A percentile compares a stretch with the other conserved stretches of the same genome.
These are phyloP conservation scores for Pythium brachiatum DNA, from an alignment of 352 stramenopile genomes.

Conservation along the genomic window DNA sequence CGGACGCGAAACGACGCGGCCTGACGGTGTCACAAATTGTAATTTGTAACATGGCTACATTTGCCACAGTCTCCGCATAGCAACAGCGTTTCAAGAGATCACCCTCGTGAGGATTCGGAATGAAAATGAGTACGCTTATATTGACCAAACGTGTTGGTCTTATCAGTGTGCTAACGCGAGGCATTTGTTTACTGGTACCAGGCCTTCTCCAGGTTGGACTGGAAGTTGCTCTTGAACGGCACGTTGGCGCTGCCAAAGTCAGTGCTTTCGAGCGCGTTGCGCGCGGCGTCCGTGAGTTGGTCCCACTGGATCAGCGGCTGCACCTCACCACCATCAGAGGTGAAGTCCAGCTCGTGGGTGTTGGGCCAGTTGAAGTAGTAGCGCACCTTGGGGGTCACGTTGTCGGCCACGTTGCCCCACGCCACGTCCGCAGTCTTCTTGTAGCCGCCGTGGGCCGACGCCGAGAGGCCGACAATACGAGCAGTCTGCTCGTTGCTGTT, in stretches of 20 bases:
- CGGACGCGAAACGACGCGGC: no score
- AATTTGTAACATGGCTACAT: no score
- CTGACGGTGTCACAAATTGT: no score
- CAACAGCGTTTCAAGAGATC: background rate
- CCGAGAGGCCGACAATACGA: slow-evolving; percentile 9
- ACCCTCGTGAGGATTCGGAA: no score
- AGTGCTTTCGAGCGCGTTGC: slow-evolving; percentile 22
- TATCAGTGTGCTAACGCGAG: no score
- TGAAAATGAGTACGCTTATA: no score
- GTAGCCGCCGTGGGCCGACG: slow-evolving; percentile 20
- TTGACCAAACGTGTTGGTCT: no score
- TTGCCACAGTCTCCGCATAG: no score
- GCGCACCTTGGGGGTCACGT: slow-evolving; percentile 16
- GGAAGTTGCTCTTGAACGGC: slow-evolving; percentile 28
- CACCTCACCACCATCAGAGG: slow-evolving; percentile 11
- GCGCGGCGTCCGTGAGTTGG: slow-evolving; percentile 19
- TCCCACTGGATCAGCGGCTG: slow-evolving; percentile 29
- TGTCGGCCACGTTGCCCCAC: background rate
- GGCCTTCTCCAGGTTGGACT: slow-evolving; percentile 22
- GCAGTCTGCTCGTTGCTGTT: slow-evolving; percentile 18
- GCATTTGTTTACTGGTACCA: slow-evolving; percentile 18
- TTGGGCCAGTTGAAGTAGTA: slow-evolving; percentile 21
- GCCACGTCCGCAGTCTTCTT: slow-evolving; percentile 14
- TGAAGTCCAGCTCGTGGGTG: slow-evolving; percentile 21
- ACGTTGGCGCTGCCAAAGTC: slow-evolving; percentile 25